phyloP scores from a whole-genome alignment of 345 rosid genomes.

The Populus euphratica region DNA sequence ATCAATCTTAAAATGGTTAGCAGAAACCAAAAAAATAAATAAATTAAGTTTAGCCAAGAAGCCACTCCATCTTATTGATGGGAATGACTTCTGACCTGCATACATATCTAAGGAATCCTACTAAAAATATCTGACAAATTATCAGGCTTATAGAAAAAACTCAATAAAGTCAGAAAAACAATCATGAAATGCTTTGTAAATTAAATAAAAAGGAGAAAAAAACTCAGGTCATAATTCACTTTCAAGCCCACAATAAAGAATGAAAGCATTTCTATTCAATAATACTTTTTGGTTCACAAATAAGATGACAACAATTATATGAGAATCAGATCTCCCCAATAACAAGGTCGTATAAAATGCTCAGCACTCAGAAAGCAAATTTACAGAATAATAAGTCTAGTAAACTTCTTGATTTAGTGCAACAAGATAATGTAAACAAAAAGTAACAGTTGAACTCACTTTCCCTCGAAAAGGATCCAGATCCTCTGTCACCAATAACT shows the following conservation, averaged over 20 bases:
- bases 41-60: background rate
- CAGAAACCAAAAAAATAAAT: background rate
- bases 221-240: background rate
- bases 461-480: constrained; percentile 96
- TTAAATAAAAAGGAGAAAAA: background rate
- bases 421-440: background rate
- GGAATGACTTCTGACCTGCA: background rate
- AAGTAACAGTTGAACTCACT: constrained; percentile 53
- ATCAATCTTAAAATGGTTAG: background rate
- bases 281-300: background rate
- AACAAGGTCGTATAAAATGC: background rate
- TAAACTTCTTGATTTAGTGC: background rate
- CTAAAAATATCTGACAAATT: background rate
- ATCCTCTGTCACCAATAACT: constrained; percentile 89
- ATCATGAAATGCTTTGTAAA: background rate
- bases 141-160: background rate
- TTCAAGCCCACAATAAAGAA: background rate
- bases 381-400: background rate
- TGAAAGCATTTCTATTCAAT: background rate
- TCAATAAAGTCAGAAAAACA: background rate
- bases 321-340: background rate
- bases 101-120: background rate
- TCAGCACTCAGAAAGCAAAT: background rate
- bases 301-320: background rate
- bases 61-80: background rate